Percentiles rank a stretch among this genome's conserved stretches.
These are phyloP conservation scores for Bruguiera sexangula DNA, from an alignment of 345 rosid genomes.

Conservation along the genomic window DNA sequence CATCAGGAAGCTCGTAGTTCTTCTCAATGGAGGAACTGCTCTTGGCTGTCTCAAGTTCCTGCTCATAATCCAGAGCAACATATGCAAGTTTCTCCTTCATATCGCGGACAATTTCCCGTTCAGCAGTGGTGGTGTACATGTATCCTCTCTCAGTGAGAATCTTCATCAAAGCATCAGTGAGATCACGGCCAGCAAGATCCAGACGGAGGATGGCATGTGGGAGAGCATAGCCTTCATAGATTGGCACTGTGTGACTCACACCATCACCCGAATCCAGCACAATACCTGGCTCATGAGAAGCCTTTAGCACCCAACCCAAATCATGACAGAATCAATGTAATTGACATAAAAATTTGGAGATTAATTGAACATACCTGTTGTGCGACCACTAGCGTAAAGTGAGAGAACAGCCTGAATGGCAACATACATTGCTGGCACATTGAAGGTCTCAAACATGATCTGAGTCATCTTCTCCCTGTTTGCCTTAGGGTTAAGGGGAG, in stretches of 20 bases:
- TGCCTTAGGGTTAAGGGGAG: conserved; percentile 60
- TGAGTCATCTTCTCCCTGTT: conserved; percentile 59
- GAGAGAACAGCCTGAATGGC: conserved; percentile 50
- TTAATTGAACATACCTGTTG: conserved; percentile 28
- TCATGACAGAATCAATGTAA: neutral
- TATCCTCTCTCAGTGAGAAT: conserved; percentile 30
- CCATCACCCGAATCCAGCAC: conserved; percentile 30
- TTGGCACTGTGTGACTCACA: conserved; percentile 27
- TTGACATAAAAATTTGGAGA: neutral
- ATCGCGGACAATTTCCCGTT: conserved; percentile 36
- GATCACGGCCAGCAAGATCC: conserved; percentile 32
- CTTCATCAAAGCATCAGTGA: conserved; percentile 29
- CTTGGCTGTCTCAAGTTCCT: conserved; percentile 25
- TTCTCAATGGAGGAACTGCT: conserved; percentile 26
- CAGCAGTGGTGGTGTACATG: conserved; percentile 28
- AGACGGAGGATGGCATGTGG: conserved; percentile 27
- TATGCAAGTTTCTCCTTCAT: conserved; percentile 33
- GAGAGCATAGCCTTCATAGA: conserved; percentile 27
- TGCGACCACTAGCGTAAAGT: conserved; percentile 59
- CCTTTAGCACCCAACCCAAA: neutral
- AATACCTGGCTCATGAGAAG: conserved; percentile 13
- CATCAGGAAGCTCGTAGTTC: conserved; percentile 30
- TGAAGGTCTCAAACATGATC: conserved; percentile 47
- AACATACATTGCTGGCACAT: conserved; percentile 39
- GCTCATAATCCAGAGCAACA: conserved; percentile 28